Conservation (phyloP, 2,329 filamentous ascomycete genomes). For the Arthroderma sp. region DNA sequence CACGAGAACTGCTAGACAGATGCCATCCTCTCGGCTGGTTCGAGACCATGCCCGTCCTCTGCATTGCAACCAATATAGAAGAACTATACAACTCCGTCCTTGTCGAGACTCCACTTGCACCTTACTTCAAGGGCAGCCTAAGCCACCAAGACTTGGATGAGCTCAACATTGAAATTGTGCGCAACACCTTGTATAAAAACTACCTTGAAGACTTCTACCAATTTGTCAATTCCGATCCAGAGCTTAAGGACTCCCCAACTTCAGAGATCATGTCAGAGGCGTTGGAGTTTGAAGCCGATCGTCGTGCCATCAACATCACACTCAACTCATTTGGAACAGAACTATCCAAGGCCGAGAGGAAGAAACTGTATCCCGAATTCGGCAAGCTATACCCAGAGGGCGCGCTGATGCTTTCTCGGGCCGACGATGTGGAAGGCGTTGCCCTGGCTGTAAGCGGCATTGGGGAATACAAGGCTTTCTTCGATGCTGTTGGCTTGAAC, state of each 20-base stretch:
- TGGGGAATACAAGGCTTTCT: constrained; percentile 87
- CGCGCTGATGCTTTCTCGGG: constrained; percentile 82
- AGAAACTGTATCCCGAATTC: constrained; percentile 89
- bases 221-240: constrained; percentile 81
- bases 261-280: constrained; percentile 92
- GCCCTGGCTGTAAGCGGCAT: constrained; percentile 86
- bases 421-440: constrained; percentile 90
- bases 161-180: constrained; percentile 97
- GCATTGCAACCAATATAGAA: constrained; percentile 95
- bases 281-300: constrained; percentile 90
- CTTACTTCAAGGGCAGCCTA: constrained; percentile 94
- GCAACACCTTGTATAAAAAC: constrained; percentile 98
- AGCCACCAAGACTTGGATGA: constrained; percentile 96
- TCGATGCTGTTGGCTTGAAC: constrained; percentile 75
- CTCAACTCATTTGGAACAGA: constrained; percentile 98
- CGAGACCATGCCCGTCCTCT: constrained; percentile 95
- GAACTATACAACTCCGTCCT: constrained; percentile 97
- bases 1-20: constrained; percentile 81
- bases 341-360: constrained; percentile 80
- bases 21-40: constrained; percentile 98
- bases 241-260: constrained; percentile 78
- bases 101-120: constrained; percentile 88
- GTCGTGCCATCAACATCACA: constrained; percentile 96
- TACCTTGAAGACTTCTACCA: constrained; percentile 95
- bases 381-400: constrained; percentile 89